A percentile compares a stretch with the other conserved stretches of the same genome.
phyloP scores from a whole-genome alignment of 768 basidiomycete species.

The Phlebiopsis gigantea region DNA sequence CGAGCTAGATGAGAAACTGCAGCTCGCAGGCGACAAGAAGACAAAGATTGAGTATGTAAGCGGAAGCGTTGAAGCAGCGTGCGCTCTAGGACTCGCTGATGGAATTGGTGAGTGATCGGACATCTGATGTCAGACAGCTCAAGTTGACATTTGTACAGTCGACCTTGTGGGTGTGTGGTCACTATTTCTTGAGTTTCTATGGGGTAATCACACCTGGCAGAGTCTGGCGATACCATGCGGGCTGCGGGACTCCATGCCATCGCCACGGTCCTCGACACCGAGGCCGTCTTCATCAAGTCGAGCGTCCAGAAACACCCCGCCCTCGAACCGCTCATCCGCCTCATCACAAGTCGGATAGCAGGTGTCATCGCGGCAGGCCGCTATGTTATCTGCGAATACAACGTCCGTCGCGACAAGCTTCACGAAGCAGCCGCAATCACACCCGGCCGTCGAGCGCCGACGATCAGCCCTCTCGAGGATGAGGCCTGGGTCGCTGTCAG shows the following conservation, averaged over 20 bases:
- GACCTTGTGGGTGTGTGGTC: slow-evolving; percentile 84
- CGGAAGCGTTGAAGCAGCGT: slow-evolving; percentile 97
- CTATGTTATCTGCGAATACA: slow-evolving; percentile 92
- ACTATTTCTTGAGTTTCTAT: not conserved
- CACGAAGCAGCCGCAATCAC: slow-evolving; percentile 63
- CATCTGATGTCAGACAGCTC: not conserved
- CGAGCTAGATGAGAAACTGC: slow-evolving; percentile 49
- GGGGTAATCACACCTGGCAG: slow-evolving; percentile 33
- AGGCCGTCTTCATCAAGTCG: slow-evolving; percentile 92
- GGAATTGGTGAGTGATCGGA: slow-evolving; percentile 70
- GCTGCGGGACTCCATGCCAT: slow-evolving; percentile 95
- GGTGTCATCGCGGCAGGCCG: slow-evolving; percentile 85
- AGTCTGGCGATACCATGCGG: slow-evolving; percentile 99
- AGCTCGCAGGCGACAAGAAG: slow-evolving; percentile 45
- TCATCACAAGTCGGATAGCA: slow-evolving; percentile 83
- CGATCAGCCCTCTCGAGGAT: slow-evolving; percentile 79
- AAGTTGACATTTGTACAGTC: slow-evolving; percentile 42
- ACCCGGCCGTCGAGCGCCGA: slow-evolving; percentile 86
- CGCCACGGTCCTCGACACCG: slow-evolving; percentile 76
- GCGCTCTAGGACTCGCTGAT: slow-evolving; percentile 92
- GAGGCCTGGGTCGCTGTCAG: slow-evolving; percentile 89
- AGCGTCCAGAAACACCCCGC: slow-evolving; percentile 56
- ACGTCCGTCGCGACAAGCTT: slow-evolving; percentile 66
- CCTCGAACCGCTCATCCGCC: slow-evolving; percentile 61
- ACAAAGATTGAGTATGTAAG: slow-evolving; percentile 95